These are phyloP conservation scores for Ruellia speciosa DNA, from an alignment of 305 asterid species.

Conservation along the genomic window DNA sequence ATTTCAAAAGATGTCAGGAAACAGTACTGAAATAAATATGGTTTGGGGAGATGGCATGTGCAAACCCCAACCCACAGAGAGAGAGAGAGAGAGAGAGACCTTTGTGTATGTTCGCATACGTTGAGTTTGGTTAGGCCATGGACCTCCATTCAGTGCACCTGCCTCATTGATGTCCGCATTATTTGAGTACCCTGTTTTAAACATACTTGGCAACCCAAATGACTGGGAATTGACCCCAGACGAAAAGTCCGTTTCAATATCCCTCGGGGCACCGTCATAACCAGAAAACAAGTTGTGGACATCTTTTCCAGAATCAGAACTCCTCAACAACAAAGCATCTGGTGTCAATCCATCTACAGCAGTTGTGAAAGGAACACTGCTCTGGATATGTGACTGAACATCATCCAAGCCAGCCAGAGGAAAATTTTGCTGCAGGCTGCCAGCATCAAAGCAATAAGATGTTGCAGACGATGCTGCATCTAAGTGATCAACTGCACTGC, in stretches of 20 bases:
- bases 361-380: constrained; percentile 41
- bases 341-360: constrained; percentile 65
- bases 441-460: constrained; percentile 61
- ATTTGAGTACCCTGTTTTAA: constrained; percentile 66
- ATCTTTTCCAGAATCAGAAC: constrained; percentile 83
- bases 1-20: too few species aligned
- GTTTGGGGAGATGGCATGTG: background rate
- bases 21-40: background rate
- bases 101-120: constrained; percentile 94
- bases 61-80: too few species aligned
- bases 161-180: constrained; percentile 57
- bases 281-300: constrained; percentile 70
- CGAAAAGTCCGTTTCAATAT: constrained; percentile 72
- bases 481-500: constrained; percentile 50
- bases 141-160: constrained; percentile 43
- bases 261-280: constrained; percentile 56
- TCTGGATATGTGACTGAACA: constrained; percentile 61
- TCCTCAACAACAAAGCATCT: constrained; percentile 82
- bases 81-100: constrained; percentile 34
- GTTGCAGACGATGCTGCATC: constrained; percentile 83
- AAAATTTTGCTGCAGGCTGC: constrained; percentile 58
- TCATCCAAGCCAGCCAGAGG: constrained; percentile 59
- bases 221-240: constrained; percentile 65
- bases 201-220: constrained; percentile 58
- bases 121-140: constrained; percentile 81